These are phyloP conservation scores for Chlamydomonas schloesseri DNA, from an alignment of 139 green algal genomes.

Conservation along the genomic window DNA sequence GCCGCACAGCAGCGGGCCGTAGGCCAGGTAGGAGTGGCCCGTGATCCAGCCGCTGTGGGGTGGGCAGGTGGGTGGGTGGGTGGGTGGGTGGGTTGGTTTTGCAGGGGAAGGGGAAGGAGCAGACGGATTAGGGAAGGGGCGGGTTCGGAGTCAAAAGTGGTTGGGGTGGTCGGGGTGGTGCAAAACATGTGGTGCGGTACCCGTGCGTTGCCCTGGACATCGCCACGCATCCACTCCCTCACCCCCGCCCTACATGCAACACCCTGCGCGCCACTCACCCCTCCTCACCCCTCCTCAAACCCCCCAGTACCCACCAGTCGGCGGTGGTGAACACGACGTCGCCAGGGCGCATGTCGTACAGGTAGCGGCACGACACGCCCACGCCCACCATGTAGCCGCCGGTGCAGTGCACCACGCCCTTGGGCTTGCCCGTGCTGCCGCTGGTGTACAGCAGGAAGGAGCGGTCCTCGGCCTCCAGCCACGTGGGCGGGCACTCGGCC, in stretches of 20 bases:
- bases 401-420: slow-evolving; percentile 92
- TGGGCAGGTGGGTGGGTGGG: background rate
- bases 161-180: too few species aligned
- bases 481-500: slow-evolving; percentile 77
- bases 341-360: slow-evolving; percentile 80
- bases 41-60: slow-evolving; percentile 95
- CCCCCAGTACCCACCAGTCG: slow-evolving; percentile 75
- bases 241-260: too few species aligned
- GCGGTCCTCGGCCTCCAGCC: slow-evolving; percentile 89
- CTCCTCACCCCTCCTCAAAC: too few species aligned
- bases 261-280: too few species aligned
- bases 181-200: too few species aligned
- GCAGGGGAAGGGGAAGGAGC: too few species aligned
- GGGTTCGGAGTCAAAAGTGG: too few species aligned
- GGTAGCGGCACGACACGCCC: slow-evolving; percentile 72
- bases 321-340: slow-evolving; percentile 96
- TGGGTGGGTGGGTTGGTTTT: background rate
- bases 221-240: too few species aligned
- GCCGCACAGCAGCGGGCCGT: slow-evolving; percentile 87
- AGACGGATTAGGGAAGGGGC: background rate
- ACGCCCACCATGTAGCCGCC: slow-evolving; percentile 89
- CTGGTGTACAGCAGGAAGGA: slow-evolving; percentile 96
- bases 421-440: slow-evolving; percentile 95
- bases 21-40: slow-evolving; percentile 90
- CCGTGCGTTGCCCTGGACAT: too few species aligned